Percentiles rank a stretch among this genome's conserved stretches.
phyloP scores from a whole-genome alignment of 805 yeast species.

The Kodamaea neixiangensis region DNA sequence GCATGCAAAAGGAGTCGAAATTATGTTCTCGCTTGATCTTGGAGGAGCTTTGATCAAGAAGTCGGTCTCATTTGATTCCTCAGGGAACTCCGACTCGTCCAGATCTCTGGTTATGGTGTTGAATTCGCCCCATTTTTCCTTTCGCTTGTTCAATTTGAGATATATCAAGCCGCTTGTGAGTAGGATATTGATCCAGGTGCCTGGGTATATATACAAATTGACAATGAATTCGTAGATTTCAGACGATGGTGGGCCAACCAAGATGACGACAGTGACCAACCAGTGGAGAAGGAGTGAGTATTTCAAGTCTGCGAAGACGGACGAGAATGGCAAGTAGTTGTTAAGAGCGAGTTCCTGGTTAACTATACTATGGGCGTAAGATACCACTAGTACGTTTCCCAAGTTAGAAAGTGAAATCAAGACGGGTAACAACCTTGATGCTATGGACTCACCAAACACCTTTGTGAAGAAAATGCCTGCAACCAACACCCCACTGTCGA shows the following conservation, averaged over 20 bases:
- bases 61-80: slow-evolving; percentile 10
- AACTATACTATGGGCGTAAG: slow-evolving; percentile 61
- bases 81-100: slow-evolving; percentile 6
- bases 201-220: slow-evolving; percentile 64
- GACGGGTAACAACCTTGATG: slow-evolving; percentile 52
- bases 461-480: slow-evolving; percentile 63
- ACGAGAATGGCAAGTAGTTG: slow-evolving; percentile 51
- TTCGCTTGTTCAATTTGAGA: slow-evolving; percentile 42
- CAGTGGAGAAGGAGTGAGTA: slow-evolving; percentile 56
- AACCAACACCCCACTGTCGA: slow-evolving; percentile 58
- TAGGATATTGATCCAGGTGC: slow-evolving; percentile 56
- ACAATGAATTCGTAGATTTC: slow-evolving; percentile 65
- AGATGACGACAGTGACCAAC: slow-evolving; percentile 52
- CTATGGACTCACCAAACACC: slow-evolving; percentile 56
- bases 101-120: slow-evolving; percentile 6
- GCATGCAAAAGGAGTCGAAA: slow-evolving; percentile 33
- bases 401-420: slow-evolving; percentile 61
- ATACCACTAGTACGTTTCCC: slow-evolving; percentile 66
- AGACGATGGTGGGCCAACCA: slow-evolving; percentile 61
- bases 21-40: neutral
- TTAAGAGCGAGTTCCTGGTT: slow-evolving; percentile 59
- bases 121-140: slow-evolving; percentile 42
- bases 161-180: slow-evolving; percentile 56
- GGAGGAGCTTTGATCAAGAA: neutral
- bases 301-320: slow-evolving; percentile 42